Evolutionary conservation across 768 basidiomycete genomes (phyloP).

Genomic region (Xerocomus spinulosus): DNA sequence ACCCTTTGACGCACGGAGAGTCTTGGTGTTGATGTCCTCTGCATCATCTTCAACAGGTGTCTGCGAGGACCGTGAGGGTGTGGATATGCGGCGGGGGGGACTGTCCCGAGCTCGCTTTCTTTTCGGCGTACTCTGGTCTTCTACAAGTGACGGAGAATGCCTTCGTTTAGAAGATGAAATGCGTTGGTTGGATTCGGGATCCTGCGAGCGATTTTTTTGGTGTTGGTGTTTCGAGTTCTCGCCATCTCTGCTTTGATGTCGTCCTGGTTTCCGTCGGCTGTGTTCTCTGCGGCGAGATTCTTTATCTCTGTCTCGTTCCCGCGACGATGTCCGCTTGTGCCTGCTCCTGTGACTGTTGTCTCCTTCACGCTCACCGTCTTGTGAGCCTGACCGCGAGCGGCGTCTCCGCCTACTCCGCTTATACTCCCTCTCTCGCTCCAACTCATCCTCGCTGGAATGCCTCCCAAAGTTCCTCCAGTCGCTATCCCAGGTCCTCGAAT

Average conservation of each 20-base stretch:
- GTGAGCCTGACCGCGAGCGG: slow-evolving; percentile 31
- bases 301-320: slow-evolving; percentile 10
- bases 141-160: slow-evolving; percentile 11
- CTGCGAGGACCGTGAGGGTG: slow-evolving; percentile 28
- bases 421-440: slow-evolving; percentile 15
- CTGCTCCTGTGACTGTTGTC: slow-evolving; percentile 20
- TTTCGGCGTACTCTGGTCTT: slow-evolving; percentile 8
- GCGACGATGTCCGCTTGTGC: slow-evolving; percentile 18
- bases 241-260: slow-evolving; percentile 19
- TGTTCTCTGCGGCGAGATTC: slow-evolving; percentile 14
- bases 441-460: slow-evolving; percentile 35
- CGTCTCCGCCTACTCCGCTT: slow-evolving; percentile 21
- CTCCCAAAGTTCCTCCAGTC: slow-evolving; percentile 47
- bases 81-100: slow-evolving; percentile 11
- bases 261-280: slow-evolving; percentile 24
- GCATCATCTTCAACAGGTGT: slow-evolving; percentile 21
- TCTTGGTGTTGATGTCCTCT: slow-evolving; percentile 3
- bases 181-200: slow-evolving; percentile 1
- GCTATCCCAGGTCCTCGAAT: slow-evolving; percentile 38
- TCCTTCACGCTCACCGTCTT: slow-evolving; percentile 14
- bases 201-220: slow-evolving; percentile 15
- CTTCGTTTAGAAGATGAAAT: slow-evolving; percentile 11
- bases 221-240: slow-evolving; percentile 21
- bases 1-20: slow-evolving; percentile 14
- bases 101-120: slow-evolving; percentile 5